phyloP scores from a whole-genome alignment of 108 stramenopile genomes.

The Pseudonitzschia pungens region DNA sequence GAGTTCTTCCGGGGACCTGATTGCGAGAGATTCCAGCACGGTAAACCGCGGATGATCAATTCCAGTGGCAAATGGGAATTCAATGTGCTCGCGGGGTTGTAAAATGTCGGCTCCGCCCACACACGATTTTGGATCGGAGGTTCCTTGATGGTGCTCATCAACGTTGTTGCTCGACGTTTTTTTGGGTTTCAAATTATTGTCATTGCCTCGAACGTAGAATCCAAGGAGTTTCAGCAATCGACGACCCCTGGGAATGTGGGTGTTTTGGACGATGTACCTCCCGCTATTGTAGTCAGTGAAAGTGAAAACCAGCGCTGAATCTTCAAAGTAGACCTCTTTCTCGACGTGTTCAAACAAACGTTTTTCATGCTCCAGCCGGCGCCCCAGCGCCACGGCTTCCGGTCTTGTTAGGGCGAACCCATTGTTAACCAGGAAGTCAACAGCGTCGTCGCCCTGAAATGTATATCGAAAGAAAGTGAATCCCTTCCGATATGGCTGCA shows the following conservation, averaged over 20 bases:
- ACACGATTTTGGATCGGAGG: neutral
- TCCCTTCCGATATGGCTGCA: conserved; percentile 31
- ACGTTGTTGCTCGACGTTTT: neutral
- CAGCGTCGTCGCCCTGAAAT: conserved; percentile 55
- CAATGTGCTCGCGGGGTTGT: conserved; percentile 35
- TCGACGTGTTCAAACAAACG: conserved; percentile 52
- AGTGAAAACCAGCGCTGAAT: conserved; percentile 48
- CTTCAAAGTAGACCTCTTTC: conserved; percentile 42
- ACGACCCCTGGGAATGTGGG: conserved; percentile 22
- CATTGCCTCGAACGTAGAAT: conserved; percentile 16
- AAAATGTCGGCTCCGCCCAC: conserved; percentile 27
- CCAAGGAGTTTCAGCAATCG: conserved; percentile 31
- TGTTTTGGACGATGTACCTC: conserved; percentile 18
- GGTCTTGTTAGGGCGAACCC: conserved; percentile 47
- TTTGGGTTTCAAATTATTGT: neutral
- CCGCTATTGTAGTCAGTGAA: conserved; percentile 41
- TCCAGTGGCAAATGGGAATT: conserved; percentile 44
- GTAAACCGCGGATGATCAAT: conserved; percentile 41
- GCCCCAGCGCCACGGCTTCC: conserved; percentile 62
- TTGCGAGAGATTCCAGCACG: conserved; percentile 37
- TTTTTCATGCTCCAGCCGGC: conserved; percentile 46
- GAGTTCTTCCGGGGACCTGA: conserved; percentile 22
- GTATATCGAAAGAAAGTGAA: conserved; percentile 42
- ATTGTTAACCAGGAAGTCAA: conserved; percentile 55
- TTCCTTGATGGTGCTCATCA: neutral